These are phyloP conservation scores for Mycena sp. DNA, from an alignment of 1,284 basidiomycete genomes.

Conservation along the genomic window DNA sequence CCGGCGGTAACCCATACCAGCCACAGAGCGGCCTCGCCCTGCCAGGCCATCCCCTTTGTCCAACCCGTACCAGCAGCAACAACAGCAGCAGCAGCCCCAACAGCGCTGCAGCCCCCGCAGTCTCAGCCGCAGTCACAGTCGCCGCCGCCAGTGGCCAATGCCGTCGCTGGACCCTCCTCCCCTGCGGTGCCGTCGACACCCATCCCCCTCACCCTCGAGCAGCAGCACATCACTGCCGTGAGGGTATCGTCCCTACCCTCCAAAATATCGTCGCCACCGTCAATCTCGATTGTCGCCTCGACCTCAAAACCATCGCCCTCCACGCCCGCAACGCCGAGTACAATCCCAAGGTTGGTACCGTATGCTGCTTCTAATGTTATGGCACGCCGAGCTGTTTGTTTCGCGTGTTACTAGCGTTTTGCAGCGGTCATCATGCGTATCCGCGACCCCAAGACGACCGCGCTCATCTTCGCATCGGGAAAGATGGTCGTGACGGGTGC, in stretches of 20 bases:
- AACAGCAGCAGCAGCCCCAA: slow-evolving; percentile 39
- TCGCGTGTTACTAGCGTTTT: slow-evolving; percentile 88
- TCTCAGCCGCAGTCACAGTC: slow-evolving; percentile 28
- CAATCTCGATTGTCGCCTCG: slow-evolving; percentile 96
- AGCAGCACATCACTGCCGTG: slow-evolving; percentile 94
- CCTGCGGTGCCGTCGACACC: slow-evolving; percentile 61
- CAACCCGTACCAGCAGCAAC: slow-evolving; percentile 53
- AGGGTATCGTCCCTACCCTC: slow-evolving; percentile 93
- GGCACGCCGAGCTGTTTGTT: slow-evolving; percentile 71
- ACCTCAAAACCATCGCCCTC: slow-evolving; percentile 98
- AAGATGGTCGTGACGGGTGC: slow-evolving; percentile 99
- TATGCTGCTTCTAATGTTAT: slow-evolving; percentile 50
- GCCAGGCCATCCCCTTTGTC: slow-evolving; percentile 56
- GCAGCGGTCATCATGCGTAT: slow-evolving; percentile 99
- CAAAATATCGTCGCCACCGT: slow-evolving; percentile 99
- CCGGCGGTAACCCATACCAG: slow-evolving; percentile 50
- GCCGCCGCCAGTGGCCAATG: slow-evolving; percentile 34
- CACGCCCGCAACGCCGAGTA: slow-evolving; percentile 99
- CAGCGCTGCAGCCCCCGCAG: slow-evolving; percentile 31
- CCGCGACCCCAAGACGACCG: slow-evolving; percentile 99
- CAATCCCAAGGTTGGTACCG: slow-evolving; percentile 95
- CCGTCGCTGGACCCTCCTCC: slow-evolving; percentile 37
- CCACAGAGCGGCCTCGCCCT: slow-evolving; percentile 52
- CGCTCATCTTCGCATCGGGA: slow-evolving; percentile 98
- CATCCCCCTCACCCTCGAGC: slow-evolving; percentile 80